phyloP scores from a whole-genome alignment of 2,329 filamentous ascomycete species.

The Colletotrichum chrysophilum region DNA sequence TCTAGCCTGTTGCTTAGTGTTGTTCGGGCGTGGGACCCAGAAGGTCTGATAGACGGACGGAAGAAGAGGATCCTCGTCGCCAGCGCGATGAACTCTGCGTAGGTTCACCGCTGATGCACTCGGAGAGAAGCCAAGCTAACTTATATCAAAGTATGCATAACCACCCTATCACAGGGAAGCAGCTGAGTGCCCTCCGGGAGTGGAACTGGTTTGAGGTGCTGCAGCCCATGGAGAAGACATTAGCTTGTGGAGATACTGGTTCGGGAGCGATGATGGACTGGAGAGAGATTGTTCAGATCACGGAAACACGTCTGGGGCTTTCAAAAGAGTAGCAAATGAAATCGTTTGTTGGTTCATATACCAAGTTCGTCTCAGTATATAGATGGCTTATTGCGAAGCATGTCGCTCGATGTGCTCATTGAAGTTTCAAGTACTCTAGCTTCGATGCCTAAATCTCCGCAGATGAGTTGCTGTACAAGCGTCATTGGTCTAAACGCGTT shows the following conservation, averaged over 20 bases:
- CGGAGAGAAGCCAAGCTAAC: background rate
- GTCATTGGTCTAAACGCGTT: no score
- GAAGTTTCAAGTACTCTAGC: no score
- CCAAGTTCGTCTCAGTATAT: accelerated
- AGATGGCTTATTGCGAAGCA: background rate
- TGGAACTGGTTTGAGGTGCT: slow-evolving; percentile 82
- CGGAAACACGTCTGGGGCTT: slow-evolving; percentile 58
- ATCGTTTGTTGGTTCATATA: background rate
- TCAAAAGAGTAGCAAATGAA: background rate
- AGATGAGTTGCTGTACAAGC: no score
- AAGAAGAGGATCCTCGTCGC: slow-evolving; percentile 77
- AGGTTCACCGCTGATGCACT: background rate
- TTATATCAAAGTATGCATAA: slow-evolving; percentile 70
- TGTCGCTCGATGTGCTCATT: background rate
- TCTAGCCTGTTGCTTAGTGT: slow-evolving; percentile 51
- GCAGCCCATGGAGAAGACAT: slow-evolving; percentile 72
- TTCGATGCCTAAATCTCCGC: no score
- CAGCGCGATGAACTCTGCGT: slow-evolving; percentile 82
- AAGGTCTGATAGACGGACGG: slow-evolving; percentile 60
- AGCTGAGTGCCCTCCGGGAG: slow-evolving; percentile 73
- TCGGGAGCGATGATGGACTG: slow-evolving; percentile 85
- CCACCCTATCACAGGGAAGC: slow-evolving; percentile 79
- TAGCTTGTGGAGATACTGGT: slow-evolving; percentile 87
- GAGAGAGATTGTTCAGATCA: slow-evolving; percentile 71
- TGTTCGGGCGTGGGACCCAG: slow-evolving; percentile 86